Evolutionary conservation across 768 basidiomycete genomes (phyloP).

Genomic region (Termitomyces sp.): DNA sequence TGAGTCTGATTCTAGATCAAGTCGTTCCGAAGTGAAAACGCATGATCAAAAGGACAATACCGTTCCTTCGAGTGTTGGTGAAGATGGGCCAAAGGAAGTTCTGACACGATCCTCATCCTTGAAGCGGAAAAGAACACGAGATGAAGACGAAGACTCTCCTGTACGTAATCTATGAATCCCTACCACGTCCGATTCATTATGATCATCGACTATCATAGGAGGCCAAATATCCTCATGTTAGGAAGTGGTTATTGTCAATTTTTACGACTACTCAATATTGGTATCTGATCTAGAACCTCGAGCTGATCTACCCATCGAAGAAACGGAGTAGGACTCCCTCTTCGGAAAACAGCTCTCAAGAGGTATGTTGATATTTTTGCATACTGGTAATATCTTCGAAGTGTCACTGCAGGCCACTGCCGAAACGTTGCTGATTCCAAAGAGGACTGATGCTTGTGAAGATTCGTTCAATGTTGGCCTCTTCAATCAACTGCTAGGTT

Average conservation of each 20-base stretch:
- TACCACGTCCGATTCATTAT: constrained; percentile 3
- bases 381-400: neutral
- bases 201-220: constrained; percentile 19
- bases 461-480: neutral
- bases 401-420: neutral
- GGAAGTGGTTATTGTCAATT: constrained; percentile 3
- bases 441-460: neutral
- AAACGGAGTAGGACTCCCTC: constrained; percentile 39
- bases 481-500: neutral
- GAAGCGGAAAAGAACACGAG: constrained; percentile 25
- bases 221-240: constrained; percentile 40
- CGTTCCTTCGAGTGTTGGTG: neutral
- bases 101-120: constrained; percentile 6
- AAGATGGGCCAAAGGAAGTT: neutral
- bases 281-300: constrained; percentile 32
- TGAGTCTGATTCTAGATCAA: constrained; percentile 4
- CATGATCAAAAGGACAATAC: neutral
- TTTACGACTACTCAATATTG: neutral
- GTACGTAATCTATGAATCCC: constrained; percentile 1
- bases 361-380: constrained; percentile 12
- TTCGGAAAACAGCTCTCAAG: constrained; percentile 19
- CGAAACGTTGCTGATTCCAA: neutral
- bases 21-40: neutral
- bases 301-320: constrained; percentile 37
- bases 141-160: constrained; percentile 17